phyloP scores from a whole-genome alignment of 1,284 basidiomycete genomes.

The Naganishia albida region DNA sequence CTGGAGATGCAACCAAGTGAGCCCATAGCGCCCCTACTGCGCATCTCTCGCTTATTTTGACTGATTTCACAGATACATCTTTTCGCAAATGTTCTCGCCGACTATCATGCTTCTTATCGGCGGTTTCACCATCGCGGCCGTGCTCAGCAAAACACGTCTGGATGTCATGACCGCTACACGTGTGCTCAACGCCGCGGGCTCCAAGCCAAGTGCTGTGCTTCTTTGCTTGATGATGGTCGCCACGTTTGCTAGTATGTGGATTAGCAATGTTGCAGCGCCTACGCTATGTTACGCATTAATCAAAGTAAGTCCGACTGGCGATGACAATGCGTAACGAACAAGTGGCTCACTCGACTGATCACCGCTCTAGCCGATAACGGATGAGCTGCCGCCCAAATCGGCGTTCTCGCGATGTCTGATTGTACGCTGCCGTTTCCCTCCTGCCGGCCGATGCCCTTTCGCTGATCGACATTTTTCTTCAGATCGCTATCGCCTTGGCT shows the following conservation, averaged over 20 bases:
- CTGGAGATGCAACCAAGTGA: constrained; percentile 80
- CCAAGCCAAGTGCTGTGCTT: constrained; percentile 79
- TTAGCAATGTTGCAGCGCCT: constrained; percentile 96
- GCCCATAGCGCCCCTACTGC: constrained; percentile 30
- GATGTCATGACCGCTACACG: constrained; percentile 93
- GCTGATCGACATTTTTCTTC: background rate
- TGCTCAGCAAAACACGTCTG: constrained; percentile 94
- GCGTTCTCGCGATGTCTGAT: constrained; percentile 89
- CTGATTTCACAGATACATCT: constrained; percentile 56
- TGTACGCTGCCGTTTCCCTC: constrained; percentile 57
- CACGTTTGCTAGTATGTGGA: constrained; percentile 99
- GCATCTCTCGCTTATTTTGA: constrained; percentile 23
- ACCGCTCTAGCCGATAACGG: constrained; percentile 75
- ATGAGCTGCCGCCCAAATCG: constrained; percentile 84
- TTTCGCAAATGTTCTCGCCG: constrained; percentile 61
- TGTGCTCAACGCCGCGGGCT: constrained; percentile 85
- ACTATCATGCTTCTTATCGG: constrained; percentile 93
- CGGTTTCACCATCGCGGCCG: constrained; percentile 98
- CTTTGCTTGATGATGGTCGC: constrained; percentile 95
- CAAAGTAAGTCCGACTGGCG: constrained; percentile 60
- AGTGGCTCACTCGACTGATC: constrained; percentile 2
- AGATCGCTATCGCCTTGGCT: constrained; percentile 94
- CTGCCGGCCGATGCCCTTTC: background rate
- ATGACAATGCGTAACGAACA: constrained; percentile 9
- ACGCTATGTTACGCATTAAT: constrained; percentile 98